Evolutionary conservation across 495 filamentous ascomycete species (phyloP), one percentile per base, ranked within the genome.

Genomic region (Neurospora hispaniola): DNA sequence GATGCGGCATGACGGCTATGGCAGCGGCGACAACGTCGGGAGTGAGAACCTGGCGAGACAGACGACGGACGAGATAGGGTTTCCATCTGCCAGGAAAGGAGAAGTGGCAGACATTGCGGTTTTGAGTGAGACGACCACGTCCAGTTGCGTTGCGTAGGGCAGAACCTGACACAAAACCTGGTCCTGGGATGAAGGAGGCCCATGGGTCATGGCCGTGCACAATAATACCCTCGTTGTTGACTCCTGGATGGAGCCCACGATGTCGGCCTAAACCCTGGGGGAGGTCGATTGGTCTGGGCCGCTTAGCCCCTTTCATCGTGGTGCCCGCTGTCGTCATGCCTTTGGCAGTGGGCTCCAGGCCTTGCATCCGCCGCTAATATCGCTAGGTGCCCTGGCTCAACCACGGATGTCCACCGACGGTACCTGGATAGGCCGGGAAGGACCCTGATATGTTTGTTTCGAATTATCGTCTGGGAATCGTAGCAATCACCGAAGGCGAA

Each of bases 161-260:
- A 76, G 76, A 75, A 79, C 80, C 82, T 85, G 84, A 85, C 78
- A 85, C 83, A 84, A 68, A 70, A 76, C 78, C 83, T 80, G 76
- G 83, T 79, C 78, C 74, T 54, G 76, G 75, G 75, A 76, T 78
- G 69, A 80, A 76, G 79, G 79, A 79, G 78, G 75, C 76, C 74
- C 74, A 76, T 75, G 80, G 78, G 54, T 66, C 54, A 35, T 14
- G 54, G 76, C 79, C 81, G 78, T 83, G 80, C 81, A 78, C 78
- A 70, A 71, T 73, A 70, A 71, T 73, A 76, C 76, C 78, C 72
- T 74, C 78, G 72, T 78, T 77, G 35, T 72, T 71, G 54, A 40
- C 78, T 72, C 71, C 73, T 72, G 74, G 73, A 73, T 72, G 70
- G 40, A 43, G 27, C 43, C 54, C 72, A 69, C 73, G 71, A 74